Conservation (phyloP, 1,139 yeast species). For the Saccharomyces hybrid region DNA sequence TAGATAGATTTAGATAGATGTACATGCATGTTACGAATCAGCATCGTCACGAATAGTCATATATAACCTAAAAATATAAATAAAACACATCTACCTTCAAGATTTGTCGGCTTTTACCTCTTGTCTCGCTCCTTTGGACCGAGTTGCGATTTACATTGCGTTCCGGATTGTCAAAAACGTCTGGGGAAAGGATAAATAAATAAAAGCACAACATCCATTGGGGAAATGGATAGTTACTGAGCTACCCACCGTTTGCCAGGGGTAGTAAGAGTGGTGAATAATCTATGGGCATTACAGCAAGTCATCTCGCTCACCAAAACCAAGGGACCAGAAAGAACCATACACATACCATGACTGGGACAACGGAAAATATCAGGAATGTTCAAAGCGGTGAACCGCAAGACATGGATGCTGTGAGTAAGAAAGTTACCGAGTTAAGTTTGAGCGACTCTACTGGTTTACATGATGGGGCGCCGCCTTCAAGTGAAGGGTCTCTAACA, state of each 20-base stretch:
- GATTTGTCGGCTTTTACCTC: not conserved
- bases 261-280: not conserved
- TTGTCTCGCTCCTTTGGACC: not conserved
- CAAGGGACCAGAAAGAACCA: not conserved
- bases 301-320: not conserved
- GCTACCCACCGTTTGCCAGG: not conserved
- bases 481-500: not conserved
- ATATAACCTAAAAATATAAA: not conserved
- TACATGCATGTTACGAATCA: not conserved
- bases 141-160: not conserved
- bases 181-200: not conserved
- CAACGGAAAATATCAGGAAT: not conserved
- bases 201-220: not conserved
- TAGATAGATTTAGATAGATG: not conserved
- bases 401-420: slow-evolving; percentile 1
- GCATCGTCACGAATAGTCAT: not conserved
- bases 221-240: not conserved
- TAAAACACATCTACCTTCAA: not conserved
- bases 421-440: not conserved
- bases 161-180: not conserved
- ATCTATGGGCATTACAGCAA: not conserved
- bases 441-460: not conserved
- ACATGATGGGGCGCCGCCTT: not conserved
- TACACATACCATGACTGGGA: not conserved
- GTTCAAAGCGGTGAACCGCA: not conserved